These are phyloP conservation scores for Erigeron canadensis DNA, from an alignment of 129 eudicot genomes.

Conservation along the genomic window DNA sequence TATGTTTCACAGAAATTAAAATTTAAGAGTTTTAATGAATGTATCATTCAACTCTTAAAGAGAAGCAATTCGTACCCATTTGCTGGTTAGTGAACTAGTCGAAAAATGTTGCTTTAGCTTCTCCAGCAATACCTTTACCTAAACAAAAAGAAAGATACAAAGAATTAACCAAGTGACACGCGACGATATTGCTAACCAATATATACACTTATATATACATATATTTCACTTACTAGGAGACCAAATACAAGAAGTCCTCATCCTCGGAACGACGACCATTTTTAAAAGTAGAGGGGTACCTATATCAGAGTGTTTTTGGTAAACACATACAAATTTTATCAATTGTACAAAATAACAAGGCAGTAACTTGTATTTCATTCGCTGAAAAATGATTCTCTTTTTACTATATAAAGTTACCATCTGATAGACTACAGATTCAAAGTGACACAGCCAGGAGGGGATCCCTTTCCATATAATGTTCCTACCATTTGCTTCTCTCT, in stretches of 20 bases:
- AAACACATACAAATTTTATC: too few relatives aligned
- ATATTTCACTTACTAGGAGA: conserved; percentile 67
- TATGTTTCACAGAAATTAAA: background rate
- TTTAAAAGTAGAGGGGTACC: too few relatives aligned
- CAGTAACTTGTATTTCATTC: too few relatives aligned
- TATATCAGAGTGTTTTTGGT: too few relatives aligned
- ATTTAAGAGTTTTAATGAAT: background rate
- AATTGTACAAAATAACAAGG: too few relatives aligned
- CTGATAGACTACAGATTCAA: too few relatives aligned
- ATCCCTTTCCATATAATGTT: too few relatives aligned
- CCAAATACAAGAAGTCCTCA: conserved; percentile 93
- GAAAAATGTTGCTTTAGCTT: conserved; percentile 89
- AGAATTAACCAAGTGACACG: background rate
- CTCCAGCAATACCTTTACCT: conserved; percentile 96
- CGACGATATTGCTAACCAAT: background rate
- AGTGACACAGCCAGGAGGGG: too few relatives aligned
- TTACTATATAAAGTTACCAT: too few relatives aligned
- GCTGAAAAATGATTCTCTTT: too few relatives aligned
- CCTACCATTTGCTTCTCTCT: too few relatives aligned
- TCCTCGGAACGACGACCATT: conserved; percentile 93
- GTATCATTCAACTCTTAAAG: background rate
- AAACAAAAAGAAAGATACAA: too few relatives aligned
- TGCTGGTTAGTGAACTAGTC: conserved; percentile 90
- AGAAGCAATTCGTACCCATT: conserved; percentile 55
- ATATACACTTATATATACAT: background rate